Evolutionary conservation across 805 yeast species (phyloP).

Genomic region (Hanseniaspora vineae): DNA sequence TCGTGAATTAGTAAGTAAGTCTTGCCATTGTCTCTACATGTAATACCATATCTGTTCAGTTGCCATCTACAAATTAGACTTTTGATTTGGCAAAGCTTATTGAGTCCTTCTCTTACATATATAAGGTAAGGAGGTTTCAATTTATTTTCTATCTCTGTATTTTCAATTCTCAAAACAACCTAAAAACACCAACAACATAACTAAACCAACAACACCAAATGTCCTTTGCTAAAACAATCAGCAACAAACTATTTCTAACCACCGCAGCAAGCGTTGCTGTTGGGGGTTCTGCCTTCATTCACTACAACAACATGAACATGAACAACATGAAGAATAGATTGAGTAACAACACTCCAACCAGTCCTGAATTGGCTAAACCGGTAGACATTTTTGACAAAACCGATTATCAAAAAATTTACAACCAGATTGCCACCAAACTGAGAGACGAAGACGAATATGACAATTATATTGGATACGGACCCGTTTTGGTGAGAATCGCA

Average conservation of each 20-base stretch:
- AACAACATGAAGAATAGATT: constrained; percentile 8
- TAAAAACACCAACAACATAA: neutral
- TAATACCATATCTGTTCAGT: no score
- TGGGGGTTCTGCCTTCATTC: constrained; percentile 10
- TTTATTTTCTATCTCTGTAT: no score
- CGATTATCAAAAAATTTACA: constrained; percentile 56
- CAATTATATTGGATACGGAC: constrained; percentile 60
- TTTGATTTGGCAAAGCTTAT: no score
- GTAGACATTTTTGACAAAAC: constrained; percentile 21
- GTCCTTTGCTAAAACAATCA: constrained; percentile 11
- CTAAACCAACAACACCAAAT: neutral
- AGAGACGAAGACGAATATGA: constrained; percentile 47
- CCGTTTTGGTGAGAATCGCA: constrained; percentile 64
- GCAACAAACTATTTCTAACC: constrained; percentile 12
- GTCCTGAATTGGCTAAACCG: constrained; percentile 13
- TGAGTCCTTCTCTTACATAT: no score
- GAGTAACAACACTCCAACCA: constrained; percentile 16
- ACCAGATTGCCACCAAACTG: constrained; percentile 55
- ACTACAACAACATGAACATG: constrained; percentile 7
- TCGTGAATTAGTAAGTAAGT: no score
- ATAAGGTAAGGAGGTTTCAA: no score
- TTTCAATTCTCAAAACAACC: neutral
- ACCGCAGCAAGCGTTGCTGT: constrained; percentile 17
- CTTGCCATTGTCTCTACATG: no score
- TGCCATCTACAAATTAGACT: no score